phyloP scores from a whole-genome alignment of 169 alveolate genomes.

The Plasmodium fragile region DNA sequence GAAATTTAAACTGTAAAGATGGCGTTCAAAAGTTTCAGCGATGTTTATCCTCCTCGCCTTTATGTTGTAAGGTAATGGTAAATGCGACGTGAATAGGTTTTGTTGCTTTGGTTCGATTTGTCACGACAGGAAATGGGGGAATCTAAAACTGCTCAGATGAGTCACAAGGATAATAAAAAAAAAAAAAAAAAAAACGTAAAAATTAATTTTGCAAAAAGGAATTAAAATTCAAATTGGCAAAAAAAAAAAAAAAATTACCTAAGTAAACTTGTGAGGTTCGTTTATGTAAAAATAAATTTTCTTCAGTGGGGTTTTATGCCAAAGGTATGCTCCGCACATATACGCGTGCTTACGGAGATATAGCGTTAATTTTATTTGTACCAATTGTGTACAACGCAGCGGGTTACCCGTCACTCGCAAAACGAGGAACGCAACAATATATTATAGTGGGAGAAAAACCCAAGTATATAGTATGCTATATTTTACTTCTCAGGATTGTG shows the following conservation, averaged over 20 bases:
- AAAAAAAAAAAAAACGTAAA: neutral
- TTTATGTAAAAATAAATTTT: neutral
- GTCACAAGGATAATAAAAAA: neutral
- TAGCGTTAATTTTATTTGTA: neutral
- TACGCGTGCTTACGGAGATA: neutral
- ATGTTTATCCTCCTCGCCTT: neutral
- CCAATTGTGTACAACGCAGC: neutral
- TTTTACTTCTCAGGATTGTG: neutral
- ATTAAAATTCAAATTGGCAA: neutral
- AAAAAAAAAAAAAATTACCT: neutral
- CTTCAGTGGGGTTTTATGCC: neutral
- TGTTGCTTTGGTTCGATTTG: neutral
- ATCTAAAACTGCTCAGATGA: neutral
- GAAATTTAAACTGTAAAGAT: neutral
- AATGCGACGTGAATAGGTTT: neutral
- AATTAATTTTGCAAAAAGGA: neutral
- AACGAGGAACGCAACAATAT: neutral
- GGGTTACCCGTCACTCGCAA: neutral
- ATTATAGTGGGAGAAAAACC: neutral
- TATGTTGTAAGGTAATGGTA: neutral
- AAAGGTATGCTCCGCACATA: neutral
- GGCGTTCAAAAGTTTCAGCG: neutral
- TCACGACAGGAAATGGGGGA: neutral
- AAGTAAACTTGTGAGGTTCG: neutral
- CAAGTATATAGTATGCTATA: neutral